phyloP scores from a whole-genome alignment of 306 rosid genomes.

The Quercus cerris region DNA sequence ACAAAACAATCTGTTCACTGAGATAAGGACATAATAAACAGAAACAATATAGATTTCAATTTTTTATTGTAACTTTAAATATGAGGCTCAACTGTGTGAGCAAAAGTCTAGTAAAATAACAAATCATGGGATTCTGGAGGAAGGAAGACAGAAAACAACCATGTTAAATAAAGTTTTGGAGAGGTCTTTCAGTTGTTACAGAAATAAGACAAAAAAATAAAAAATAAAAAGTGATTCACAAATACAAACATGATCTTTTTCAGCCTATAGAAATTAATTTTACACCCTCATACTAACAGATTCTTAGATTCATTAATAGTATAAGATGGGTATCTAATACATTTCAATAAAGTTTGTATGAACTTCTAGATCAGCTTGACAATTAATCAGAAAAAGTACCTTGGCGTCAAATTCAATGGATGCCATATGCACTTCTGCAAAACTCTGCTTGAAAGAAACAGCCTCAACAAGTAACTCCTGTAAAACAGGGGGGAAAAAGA shows the following conservation, averaged over 20 bases:
- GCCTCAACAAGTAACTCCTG: slow-evolving; percentile 75
- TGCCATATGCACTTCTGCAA: slow-evolving; percentile 59
- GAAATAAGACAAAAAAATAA: background rate
- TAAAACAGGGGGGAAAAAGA: slow-evolving; percentile 18
- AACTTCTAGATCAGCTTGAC: background rate
- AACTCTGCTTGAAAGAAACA: slow-evolving; percentile 41
- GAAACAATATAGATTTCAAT: too few species aligned
- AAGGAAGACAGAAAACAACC: too few species aligned
- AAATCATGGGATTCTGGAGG: too few species aligned
- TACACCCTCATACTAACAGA: background rate
- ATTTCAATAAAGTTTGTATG: background rate
- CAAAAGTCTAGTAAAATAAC: too few species aligned
- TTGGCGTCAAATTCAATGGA: slow-evolving; percentile 69
- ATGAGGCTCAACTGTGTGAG: too few species aligned
- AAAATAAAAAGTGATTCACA: background rate
- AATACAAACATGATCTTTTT: background rate
- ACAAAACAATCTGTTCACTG: too few species aligned
- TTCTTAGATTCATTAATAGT: background rate
- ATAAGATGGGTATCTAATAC: background rate
- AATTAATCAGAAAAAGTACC: slow-evolving; percentile 47
- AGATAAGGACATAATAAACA: too few species aligned
- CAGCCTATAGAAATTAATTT: background rate
- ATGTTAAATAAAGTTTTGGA: too few species aligned
- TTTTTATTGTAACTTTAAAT: too few species aligned
- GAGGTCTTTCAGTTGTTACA: background rate